A percentile compares a stretch with the other conserved stretches of the same genome.
phyloP scores from a whole-genome alignment of 2,329 filamentous ascomycete species.

The Rachicladosporium sp. region DNA sequence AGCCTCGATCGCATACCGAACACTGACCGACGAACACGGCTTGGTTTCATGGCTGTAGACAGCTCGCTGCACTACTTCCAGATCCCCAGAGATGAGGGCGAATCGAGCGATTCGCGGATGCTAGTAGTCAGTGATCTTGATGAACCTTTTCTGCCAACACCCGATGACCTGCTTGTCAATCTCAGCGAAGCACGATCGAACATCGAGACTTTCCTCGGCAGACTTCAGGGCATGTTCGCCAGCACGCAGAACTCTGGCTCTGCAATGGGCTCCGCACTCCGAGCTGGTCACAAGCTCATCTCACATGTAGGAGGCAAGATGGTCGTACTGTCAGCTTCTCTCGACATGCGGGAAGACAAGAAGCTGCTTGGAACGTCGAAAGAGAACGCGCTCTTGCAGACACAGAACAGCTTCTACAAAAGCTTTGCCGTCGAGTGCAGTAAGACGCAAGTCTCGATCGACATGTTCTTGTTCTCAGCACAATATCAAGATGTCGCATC shows the following conservation, averaged over 20 bases:
- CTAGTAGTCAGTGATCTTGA: slow-evolving; percentile 90
- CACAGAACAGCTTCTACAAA: slow-evolving; percentile 94
- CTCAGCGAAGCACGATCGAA: slow-evolving; percentile 79
- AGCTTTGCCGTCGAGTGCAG: slow-evolving; percentile 97
- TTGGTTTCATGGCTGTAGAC: slow-evolving; percentile 93
- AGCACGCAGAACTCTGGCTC: slow-evolving; percentile 80
- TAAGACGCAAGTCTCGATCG: slow-evolving; percentile 95
- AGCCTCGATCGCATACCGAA: slow-evolving; percentile 97
- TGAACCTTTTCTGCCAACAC: slow-evolving; percentile 91
- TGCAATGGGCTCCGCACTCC: slow-evolving; percentile 88
- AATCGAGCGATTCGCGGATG: slow-evolving; percentile 78
- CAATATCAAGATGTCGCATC: slow-evolving; percentile 97
- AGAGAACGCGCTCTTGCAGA: slow-evolving; percentile 77
- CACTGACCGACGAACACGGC: slow-evolving; percentile 77
- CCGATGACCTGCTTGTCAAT: slow-evolving; percentile 80
- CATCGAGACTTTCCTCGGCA: slow-evolving; percentile 80
- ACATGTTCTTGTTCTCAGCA: slow-evolving; percentile 97
- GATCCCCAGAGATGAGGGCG: slow-evolving; percentile 76
- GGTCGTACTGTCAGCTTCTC: slow-evolving; percentile 73
- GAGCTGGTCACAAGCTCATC: slow-evolving; percentile 91
- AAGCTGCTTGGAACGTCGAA: slow-evolving; percentile 92
- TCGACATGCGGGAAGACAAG: slow-evolving; percentile 93
- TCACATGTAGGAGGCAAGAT: slow-evolving; percentile 91
- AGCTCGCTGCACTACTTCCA: slow-evolving; percentile 93
- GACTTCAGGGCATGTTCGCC: slow-evolving; percentile 92